Base-by-base conservation (phyloP, 352 stramenopile species). In the Globisporangium echinulatum region DNA sequence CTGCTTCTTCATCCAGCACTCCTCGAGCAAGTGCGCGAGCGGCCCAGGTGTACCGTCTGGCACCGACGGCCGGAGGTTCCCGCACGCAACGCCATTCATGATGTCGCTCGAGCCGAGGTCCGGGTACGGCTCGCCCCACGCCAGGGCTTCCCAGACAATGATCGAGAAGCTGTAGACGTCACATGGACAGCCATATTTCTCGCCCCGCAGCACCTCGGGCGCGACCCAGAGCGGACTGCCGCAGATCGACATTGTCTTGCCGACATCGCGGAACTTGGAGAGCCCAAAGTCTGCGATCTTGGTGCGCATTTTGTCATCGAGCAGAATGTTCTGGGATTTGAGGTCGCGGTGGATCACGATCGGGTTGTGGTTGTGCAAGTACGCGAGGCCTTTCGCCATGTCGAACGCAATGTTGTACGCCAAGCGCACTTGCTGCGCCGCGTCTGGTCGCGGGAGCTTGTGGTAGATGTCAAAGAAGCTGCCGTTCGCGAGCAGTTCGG, bases 341-440 rank as follows among this genome's bases (percentile, higher is more conserved):
- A 91, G 69, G 46, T 90, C 81, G 11, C 96, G 88, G 82, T 99
- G 97, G 69, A 99, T 98, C 69, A 99, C 96, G 50, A 96, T 93
- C 38, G 95, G 94, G 65, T 98, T 96, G 74, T 98, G 94, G 50
- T 92, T 96, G 81, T 99, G 97, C 53, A 99, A 68, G 68, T 99
- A 99, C 42, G 94, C 85, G 49, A 99, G 92, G 17, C 94, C 94
- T 59, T 96, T 89, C 6, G 94, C 89, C 64, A 96, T 93, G 61
- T 96, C 82, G 55, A 94, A 90, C n/a, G 79, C 83, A 42, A 94
- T 75, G 47, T 85, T 93, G 68, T 84, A 87, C 36, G 75, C 76
- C n/a, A 92, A 71, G 7, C 75, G 72, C 44, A 91, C 55, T 36
- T 86, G 80, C 17, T 86, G 83, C 39, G 66, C 50, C 1, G 67